phyloP scores from a whole-genome alignment of 345 rosid genomes.

The Erodium maritimum region DNA sequence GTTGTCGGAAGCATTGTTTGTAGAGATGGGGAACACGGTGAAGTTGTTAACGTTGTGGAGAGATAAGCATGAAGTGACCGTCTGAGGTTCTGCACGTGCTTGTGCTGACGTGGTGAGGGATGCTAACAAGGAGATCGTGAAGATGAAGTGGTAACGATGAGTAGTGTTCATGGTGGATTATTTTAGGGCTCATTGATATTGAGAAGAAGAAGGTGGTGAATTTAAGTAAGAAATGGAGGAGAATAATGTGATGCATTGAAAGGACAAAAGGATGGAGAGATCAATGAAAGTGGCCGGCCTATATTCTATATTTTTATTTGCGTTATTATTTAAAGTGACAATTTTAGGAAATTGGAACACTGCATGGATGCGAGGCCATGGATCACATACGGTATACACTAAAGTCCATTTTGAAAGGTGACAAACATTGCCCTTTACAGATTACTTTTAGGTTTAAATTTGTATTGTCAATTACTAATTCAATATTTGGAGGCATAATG shows the following conservation, averaged over 20 bases:
- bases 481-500: no score
- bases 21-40: constrained; percentile 20
- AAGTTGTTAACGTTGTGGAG: constrained; percentile 27
- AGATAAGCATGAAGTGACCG: constrained; percentile 28
- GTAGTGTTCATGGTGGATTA: no score
- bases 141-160: no score
- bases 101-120: no score
- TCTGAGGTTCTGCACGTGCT: no score
- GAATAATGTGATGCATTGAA: constrained; percentile 14
- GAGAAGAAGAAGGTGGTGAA: background rate
- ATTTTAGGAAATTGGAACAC: constrained; percentile 1
- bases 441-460: no score
- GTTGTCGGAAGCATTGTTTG: constrained; percentile 2
- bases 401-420: no score
- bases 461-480: no score
- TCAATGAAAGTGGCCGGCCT: constrained; percentile 26
- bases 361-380: background rate
- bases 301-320: background rate
- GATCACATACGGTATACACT: no score
- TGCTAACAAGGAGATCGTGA: background rate
- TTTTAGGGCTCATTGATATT: no score
- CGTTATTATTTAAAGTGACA: background rate
- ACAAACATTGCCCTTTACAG: no score
- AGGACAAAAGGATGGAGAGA: constrained; percentile 20
- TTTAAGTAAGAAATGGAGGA: constrained; percentile 8